A percentile compares a stretch with the other conserved stretches of the same genome.
These are phyloP conservation scores for Agaricus subrufescens DNA, from an alignment of 768 basidiomycete genomes.

Conservation along the genomic window DNA sequence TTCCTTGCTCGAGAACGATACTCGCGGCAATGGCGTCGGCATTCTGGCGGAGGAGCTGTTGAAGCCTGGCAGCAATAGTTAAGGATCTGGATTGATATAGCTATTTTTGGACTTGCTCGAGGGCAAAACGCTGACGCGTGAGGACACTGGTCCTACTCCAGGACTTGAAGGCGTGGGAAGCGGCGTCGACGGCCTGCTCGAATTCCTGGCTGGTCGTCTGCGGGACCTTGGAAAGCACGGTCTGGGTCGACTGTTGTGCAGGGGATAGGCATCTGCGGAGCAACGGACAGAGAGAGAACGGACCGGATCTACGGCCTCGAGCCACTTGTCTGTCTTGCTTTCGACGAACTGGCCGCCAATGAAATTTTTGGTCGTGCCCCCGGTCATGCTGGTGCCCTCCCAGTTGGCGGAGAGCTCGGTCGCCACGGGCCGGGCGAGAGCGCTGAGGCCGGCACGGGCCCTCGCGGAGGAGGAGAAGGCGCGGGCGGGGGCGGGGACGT, in stretches of 20 bases:
- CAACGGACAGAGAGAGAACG: neutral
- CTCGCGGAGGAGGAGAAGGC: conserved; percentile 43
- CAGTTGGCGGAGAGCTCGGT: conserved; percentile 70
- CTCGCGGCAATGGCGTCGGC: conserved; percentile 81
- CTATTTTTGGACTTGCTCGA: conserved; percentile 61
- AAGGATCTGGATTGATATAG: neutral
- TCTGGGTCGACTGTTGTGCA: conserved; percentile 74
- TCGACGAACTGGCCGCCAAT: conserved; percentile 88
- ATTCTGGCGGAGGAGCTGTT: conserved; percentile 81
- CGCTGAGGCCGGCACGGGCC: conserved; percentile 40
- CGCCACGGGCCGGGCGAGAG: conserved; percentile 55
- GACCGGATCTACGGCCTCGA: conserved; percentile 89
- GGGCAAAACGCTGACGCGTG: conserved; percentile 79
- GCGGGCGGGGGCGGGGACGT: conserved; percentile 20
- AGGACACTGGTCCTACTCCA: conserved; percentile 88
- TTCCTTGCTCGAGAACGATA: conserved; percentile 95
- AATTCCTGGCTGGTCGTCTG: conserved; percentile 84
- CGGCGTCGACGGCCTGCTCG: conserved; percentile 75
- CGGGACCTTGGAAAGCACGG: conserved; percentile 82
- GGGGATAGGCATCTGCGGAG: neutral
- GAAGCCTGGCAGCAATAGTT: conserved; percentile 52
- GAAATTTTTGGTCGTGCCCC: conserved; percentile 88
- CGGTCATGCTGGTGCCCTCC: conserved; percentile 83
- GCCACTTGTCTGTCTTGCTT: conserved; percentile 73
- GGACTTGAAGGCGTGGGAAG: conserved; percentile 78